Conservation (phyloP, 208 protist genomes). For the Leishmania braziliensis region DNA sequence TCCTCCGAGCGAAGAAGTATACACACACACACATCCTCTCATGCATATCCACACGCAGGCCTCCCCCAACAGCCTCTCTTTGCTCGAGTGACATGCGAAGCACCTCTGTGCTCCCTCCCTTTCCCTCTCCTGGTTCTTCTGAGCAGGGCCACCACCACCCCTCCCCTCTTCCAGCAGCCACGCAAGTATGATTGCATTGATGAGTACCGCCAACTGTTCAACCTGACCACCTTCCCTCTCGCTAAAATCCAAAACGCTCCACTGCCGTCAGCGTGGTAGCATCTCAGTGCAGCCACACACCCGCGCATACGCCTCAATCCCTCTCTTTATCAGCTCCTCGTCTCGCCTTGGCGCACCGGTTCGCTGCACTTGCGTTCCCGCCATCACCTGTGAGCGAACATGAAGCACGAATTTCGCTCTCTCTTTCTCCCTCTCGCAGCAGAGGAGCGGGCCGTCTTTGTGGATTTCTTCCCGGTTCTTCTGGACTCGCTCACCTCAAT, state of each 20-base stretch:
- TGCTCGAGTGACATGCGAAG: background rate
- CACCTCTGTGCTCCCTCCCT: background rate
- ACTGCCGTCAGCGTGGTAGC: background rate
- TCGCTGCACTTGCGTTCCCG: background rate
- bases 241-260: background rate
- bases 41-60: background rate
- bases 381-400: background rate
- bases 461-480: constrained; percentile 23
- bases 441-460: constrained; percentile 38
- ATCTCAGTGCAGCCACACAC: background rate
- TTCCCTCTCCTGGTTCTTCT: background rate
- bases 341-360: background rate
- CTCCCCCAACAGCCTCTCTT: background rate
- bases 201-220: background rate
- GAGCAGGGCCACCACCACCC: background rate
- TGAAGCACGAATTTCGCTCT: constrained; percentile 23
- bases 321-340: background rate
- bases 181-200: background rate
- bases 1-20: background rate
- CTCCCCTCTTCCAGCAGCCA: background rate
- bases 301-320: background rate
- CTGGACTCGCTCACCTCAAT: constrained; percentile 4
- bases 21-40: background rate
- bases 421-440: constrained; percentile 34
- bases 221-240: background rate